These are phyloP conservation scores for Mycena indigotica DNA, from an alignment of 768 basidiomycete genomes.

Conservation along the genomic window DNA sequence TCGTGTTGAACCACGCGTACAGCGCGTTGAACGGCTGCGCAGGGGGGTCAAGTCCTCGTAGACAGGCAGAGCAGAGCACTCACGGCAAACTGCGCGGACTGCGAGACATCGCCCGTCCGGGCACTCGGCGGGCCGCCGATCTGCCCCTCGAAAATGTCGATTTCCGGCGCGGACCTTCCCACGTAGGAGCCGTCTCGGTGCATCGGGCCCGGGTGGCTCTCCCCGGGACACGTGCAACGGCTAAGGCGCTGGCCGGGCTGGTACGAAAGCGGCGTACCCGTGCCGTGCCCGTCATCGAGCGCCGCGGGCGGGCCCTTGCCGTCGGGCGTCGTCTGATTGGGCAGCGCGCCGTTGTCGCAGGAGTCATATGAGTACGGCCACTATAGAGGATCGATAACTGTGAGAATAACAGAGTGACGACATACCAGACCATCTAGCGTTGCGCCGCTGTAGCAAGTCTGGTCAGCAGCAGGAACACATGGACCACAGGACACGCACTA, in stretches of 20 bases:
- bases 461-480: constrained; percentile 4
- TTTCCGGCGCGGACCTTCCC: constrained; percentile 60
- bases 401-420: too few species aligned
- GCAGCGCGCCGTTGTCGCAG: constrained; percentile 79
- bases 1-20: constrained; percentile 71
- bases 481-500: neutral
- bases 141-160: constrained; percentile 50
- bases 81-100: neutral
- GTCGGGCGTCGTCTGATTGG: constrained; percentile 70
- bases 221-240: constrained; percentile 59
- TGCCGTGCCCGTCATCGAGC: constrained; percentile 45
- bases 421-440: constrained; percentile 52
- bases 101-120: too few species aligned
- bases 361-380: constrained; percentile 73
- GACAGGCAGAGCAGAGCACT: constrained; percentile 26
- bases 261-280: constrained; percentile 44
- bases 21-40: constrained; percentile 53
- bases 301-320: constrained; percentile 44
- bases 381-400: too few species aligned
- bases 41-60: constrained; percentile 55
- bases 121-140: neutral
- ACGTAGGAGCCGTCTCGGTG: constrained; percentile 49
- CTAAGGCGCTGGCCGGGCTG: constrained; percentile 61
- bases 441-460: constrained; percentile 48
- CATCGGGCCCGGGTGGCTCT: constrained; percentile 60